Conservation (phyloP, 257 asterid species). For the Linaria vulgaris region DNA sequence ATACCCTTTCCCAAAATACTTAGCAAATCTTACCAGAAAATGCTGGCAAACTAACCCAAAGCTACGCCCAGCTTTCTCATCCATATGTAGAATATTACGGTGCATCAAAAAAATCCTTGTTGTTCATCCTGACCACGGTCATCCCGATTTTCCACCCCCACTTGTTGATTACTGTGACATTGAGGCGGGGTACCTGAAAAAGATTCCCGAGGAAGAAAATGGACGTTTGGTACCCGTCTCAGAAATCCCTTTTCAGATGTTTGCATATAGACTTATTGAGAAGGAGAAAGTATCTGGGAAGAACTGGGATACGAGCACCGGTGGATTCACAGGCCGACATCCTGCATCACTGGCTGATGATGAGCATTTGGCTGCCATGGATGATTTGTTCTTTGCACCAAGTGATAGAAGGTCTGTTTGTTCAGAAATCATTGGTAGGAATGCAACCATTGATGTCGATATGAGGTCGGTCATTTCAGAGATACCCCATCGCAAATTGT, state of each 20-base stretch:
- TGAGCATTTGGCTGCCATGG: constrained; percentile 58
- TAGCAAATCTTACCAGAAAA: constrained; percentile 61
- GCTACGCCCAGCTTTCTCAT: constrained; percentile 69
- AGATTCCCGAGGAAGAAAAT: constrained; percentile 35
- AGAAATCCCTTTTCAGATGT: constrained; percentile 78
- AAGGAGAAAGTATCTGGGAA: constrained; percentile 49
- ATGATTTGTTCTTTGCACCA: constrained; percentile 62
- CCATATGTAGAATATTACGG: constrained; percentile 67
- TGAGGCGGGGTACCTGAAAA: constrained; percentile 57
- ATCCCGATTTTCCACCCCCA: constrained; percentile 77
- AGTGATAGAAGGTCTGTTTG: constrained; percentile 63
- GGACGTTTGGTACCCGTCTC: constrained; percentile 40
- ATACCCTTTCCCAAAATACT: constrained; percentile 68
- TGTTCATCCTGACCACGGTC: constrained; percentile 79
- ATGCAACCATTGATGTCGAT: constrained; percentile 37
- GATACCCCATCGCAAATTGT: constrained; percentile 38
- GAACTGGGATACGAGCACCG: constrained; percentile 46
- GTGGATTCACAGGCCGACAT: constrained; percentile 31
- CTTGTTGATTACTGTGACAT: constrained; percentile 77
- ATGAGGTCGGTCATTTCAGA: constrained; percentile 62
- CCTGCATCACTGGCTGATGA: constrained; percentile 46
- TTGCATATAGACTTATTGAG: constrained; percentile 60
- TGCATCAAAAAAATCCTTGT: constrained; percentile 69
- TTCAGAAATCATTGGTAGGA: constrained; percentile 64
- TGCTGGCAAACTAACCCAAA: constrained; percentile 80